phyloP scores from a whole-genome alignment of 257 asterid species.

The Solanum virginianum region DNA sequence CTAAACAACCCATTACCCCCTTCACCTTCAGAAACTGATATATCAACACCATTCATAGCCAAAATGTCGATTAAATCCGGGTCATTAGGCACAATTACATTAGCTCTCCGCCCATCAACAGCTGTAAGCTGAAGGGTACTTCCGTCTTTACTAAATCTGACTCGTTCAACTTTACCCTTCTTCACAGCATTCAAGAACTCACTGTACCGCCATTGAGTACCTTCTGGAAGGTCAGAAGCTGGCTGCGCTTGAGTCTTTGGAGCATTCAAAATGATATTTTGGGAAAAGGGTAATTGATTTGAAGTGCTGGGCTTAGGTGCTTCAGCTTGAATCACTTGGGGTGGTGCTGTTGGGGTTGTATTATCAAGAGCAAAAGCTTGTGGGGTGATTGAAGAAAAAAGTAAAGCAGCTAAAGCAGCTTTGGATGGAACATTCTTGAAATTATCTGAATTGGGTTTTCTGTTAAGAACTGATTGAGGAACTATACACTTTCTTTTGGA shows the following conservation, averaged over 20 bases:
- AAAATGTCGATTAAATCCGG: conserved; percentile 87
- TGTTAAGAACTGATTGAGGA: conserved; percentile 35
- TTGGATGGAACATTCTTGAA: conserved; percentile 26
- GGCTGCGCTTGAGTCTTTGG: conserved; percentile 70
- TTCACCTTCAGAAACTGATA: conserved; percentile 90
- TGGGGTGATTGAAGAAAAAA: conserved; percentile 61
- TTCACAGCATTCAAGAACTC: conserved; percentile 90
- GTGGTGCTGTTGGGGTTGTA: conserved; percentile 35
- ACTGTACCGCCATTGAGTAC: conserved; percentile 88
- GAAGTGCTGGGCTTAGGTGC: conserved; percentile 39
- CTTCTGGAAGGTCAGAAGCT: conserved; percentile 69
- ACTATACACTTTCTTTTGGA: conserved; percentile 24
- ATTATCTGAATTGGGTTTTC: conserved; percentile 13
- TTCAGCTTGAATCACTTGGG: conserved; percentile 52
- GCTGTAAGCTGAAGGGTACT: conserved; percentile 84
- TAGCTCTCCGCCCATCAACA: conserved; percentile 77
- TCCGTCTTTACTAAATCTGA: conserved; percentile 88
- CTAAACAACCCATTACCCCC: conserved; percentile 67
- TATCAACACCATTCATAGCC: conserved; percentile 97
- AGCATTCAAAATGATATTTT: conserved; percentile 57
- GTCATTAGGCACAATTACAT: conserved; percentile 81
- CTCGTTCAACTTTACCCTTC: conserved; percentile 95
- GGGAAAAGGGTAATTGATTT: conserved; percentile 43
- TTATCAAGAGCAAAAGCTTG: conserved; percentile 61
- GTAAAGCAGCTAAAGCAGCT: conserved; percentile 71